phyloP scores from a whole-genome alignment of 2,329 filamentous ascomycete species.

The Fusarium multiceps region DNA sequence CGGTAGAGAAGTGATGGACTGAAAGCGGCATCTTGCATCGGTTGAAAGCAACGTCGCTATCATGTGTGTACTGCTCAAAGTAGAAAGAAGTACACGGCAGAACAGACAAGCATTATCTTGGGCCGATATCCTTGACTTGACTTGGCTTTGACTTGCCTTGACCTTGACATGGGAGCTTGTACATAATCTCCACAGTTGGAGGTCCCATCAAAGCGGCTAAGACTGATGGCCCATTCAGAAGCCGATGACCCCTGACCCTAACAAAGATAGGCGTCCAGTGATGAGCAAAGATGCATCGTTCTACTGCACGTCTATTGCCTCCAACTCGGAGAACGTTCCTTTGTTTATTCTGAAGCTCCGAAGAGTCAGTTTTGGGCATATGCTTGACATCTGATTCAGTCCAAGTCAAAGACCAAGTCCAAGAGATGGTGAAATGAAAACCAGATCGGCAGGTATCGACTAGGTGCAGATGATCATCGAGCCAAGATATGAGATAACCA shows the following conservation, averaged over 20 bases:
- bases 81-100: conserved; percentile 12
- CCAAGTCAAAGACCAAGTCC: neutral
- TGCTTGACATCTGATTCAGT: conserved; percentile 13
- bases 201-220: conserved; percentile 34
- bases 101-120: conserved; percentile 31
- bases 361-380: neutral
- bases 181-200: conserved; percentile 25
- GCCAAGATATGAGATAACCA: conserved; percentile 19
- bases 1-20: neutral
- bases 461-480: conserved; percentile 17
- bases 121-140: conserved; percentile 19
- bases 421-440: conserved; percentile 6
- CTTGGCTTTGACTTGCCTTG: neutral
- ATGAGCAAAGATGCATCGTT: conserved; percentile 27
- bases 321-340: conserved; percentile 26
- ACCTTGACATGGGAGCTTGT: neutral
- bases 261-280: conserved; percentile 35
- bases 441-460: conserved; percentile 34
- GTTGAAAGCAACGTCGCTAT: neutral
- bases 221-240: conserved; percentile 27
- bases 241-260: conserved; percentile 29
- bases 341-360: conserved; percentile 10
- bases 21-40: conserved; percentile 15
- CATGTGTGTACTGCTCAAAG: conserved; percentile 3
- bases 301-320: conserved; percentile 9